Evolutionary conservation across 495 filamentous ascomycete species (phyloP), one percentile per base, ranked within the genome.

Genomic region (Hyaloscypha variabilis): DNA sequence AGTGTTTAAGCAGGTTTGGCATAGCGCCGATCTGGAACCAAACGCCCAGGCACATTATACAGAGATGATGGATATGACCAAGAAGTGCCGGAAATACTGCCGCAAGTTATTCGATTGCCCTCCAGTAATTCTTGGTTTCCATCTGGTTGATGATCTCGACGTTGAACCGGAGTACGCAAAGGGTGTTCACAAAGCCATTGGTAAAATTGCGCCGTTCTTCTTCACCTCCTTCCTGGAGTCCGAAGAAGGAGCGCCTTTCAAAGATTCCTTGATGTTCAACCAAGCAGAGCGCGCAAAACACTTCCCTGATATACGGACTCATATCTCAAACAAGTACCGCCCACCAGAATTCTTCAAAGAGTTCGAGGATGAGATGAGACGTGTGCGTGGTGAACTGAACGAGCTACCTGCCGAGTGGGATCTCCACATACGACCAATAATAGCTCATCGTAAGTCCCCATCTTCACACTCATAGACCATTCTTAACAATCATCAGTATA

Each of bases 1-100:
- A 81, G 79, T 76, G 23, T 77, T 80, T 59, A 77, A 82, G 31
- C 67, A 77, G 59, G 69, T 69, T 39, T 82, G 78, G 69, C 81
- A 82, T 57, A 67, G 69, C 23, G 78, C 71, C 21, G 80, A 83
- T 64, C 63, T 83, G 2, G 77, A 75, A 39, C 78, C 79, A 0
- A 75, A 76, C 8, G 75, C 75, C 0, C 71, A 72, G 14, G 68
- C 74, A 57, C 73, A 73, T 31, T 77, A 76, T 60, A 28, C 64
- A 1, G 75, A 79, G 58, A 74, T 76, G 3, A 59, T 71, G 55
- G 64, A 69, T 13, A 71, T 81, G 25, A 68, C 80, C 29, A 66
- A 62, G 66, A 66, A 69, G 34, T 59, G 58, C 52, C 58, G 58
- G 28, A 65, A 62, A 19, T 58, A 52, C 59, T n/a, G 21, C 42